These are phyloP conservation scores for Aspergillus hortae DNA, from an alignment of 2,329 filamentous ascomycete species.

Conservation along the genomic window DNA sequence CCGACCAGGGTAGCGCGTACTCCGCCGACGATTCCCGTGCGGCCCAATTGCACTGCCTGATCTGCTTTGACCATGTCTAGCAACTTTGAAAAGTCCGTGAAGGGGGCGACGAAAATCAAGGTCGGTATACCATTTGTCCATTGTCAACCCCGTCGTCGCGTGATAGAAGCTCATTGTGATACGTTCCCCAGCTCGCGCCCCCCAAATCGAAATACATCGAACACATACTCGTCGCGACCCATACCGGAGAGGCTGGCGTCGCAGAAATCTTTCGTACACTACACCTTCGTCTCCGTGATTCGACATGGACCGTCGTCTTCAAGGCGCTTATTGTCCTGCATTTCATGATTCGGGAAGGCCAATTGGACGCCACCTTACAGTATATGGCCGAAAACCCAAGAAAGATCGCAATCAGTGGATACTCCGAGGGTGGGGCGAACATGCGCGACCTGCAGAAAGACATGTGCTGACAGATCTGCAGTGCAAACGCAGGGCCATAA, in stretches of 20 bases:
- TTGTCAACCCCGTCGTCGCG: background rate
- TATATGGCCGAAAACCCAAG: constrained; percentile 81
- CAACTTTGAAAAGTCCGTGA: constrained; percentile 98
- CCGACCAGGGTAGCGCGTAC: background rate
- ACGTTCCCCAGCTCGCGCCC: constrained; percentile 68
- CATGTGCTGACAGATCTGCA: constrained; percentile 45
- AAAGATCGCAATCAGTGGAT: constrained; percentile 80
- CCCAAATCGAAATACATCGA: constrained; percentile 99
- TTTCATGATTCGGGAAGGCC: constrained; percentile 94
- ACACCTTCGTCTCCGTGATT: constrained; percentile 83
- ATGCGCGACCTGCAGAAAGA: background rate
- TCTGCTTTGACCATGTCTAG: constrained; percentile 27
- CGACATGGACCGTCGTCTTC: constrained; percentile 99
- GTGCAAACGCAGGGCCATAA: constrained; percentile 94
- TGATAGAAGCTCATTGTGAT: constrained; percentile 16
- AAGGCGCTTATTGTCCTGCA: constrained; percentile 95
- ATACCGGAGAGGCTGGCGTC: constrained; percentile 90
- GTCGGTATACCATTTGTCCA: constrained; percentile 46
- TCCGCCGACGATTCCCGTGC: constrained; percentile 9
- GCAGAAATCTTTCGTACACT: constrained; percentile 93
- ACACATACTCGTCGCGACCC: constrained; percentile 91
- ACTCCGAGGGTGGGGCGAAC: constrained; percentile 77
- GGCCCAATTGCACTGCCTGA: constrained; percentile 11
- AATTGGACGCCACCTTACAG: constrained; percentile 79
- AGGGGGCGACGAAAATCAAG: constrained; percentile 98